Evolutionary conservation across 2,329 filamentous ascomycete genomes (phyloP), one percentile per base, ranked within the genome.

Genomic region (Beauveria brongniartii): DNA sequence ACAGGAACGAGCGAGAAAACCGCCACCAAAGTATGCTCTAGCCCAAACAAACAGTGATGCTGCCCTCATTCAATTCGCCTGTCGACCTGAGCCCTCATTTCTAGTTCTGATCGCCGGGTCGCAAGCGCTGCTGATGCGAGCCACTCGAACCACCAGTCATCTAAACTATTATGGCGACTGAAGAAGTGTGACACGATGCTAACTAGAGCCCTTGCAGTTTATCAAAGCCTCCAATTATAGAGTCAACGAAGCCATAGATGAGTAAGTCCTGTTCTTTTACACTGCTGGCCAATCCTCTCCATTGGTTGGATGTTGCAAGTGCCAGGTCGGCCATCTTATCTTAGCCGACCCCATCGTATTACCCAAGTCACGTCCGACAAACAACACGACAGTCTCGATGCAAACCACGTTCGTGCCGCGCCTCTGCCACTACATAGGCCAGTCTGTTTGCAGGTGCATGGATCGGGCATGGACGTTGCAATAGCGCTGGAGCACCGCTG

Each of bases 211-310:
- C 44, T 24, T 63, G 41, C 63, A 82, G 80, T 81, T 73, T 64
- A 73, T 82, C 24, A 83, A 78, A 65, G 75, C 72, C 52, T 69
- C 76, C 6, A 73, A 74, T 51, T 84, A 79, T 68, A 80, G 78
- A 67, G 68, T 84, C 7, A 78, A 83, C 61, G 75, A 80, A 62
- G 82, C 82, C 44, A 72, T 83, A 54, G 80, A 85, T 73, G 72
- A 77, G 82, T 85, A 76, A 82, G 82, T 83, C n/a, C 16, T 59
- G 28, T 10, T 52, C 9, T 28, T 41, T 53, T 50, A 44, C 40
- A 41, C 5, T 43, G 5, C 24, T 14, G 20, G 14, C 5, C 24
- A 43, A 2, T 6, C 18, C 40, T 12, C 26, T 12, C 26, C 14
- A n/a, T 5, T 12, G 24, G 22, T 41, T 28, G 34, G 24, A 10